A percentile compares a stretch with the other conserved stretches of the same genome.
phyloP scores from a whole-genome alignment of 2,329 filamentous ascomycete species.

The Arthrobotrys pseudoclavata region DNA sequence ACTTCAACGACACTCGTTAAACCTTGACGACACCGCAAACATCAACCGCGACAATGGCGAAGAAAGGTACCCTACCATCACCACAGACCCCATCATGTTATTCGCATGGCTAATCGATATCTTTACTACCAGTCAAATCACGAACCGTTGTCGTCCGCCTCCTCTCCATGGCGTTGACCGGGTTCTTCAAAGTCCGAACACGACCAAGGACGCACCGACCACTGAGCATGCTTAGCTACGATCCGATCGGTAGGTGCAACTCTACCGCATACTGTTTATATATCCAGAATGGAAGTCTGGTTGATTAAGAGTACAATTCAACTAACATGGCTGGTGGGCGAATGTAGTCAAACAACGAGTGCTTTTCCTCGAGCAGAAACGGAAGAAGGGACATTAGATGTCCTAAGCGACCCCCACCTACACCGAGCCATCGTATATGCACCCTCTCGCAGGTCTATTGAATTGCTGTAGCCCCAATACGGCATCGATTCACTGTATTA shows the following conservation, averaged over 20 bases:
- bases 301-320: background rate
- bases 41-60: constrained; percentile 59
- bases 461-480: background rate
- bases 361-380: constrained; percentile 92
- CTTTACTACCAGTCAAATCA: constrained; percentile 77
- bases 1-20: constrained; percentile 40
- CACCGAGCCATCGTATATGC: background rate
- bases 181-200: constrained; percentile 93
- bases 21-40: constrained; percentile 16
- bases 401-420: background rate
- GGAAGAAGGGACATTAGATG: constrained; percentile 67
- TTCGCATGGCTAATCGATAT: constrained; percentile 14
- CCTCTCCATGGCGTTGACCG: constrained; percentile 98
- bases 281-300: background rate
- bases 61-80: constrained; percentile 48
- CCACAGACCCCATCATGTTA: background rate
- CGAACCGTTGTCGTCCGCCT: constrained; percentile 93
- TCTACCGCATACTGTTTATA: background rate
- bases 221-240: constrained; percentile 98
- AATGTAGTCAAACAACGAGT: constrained; percentile 88
- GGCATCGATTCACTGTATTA: constrained; percentile 17
- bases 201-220: constrained; percentile 84
- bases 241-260: constrained; percentile 82
- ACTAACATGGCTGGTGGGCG: constrained; percentile 2
- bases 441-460: background rate